Conservation (phyloP, 176 grass and related monocot genomes). For the Saccharum officinarum region DNA sequence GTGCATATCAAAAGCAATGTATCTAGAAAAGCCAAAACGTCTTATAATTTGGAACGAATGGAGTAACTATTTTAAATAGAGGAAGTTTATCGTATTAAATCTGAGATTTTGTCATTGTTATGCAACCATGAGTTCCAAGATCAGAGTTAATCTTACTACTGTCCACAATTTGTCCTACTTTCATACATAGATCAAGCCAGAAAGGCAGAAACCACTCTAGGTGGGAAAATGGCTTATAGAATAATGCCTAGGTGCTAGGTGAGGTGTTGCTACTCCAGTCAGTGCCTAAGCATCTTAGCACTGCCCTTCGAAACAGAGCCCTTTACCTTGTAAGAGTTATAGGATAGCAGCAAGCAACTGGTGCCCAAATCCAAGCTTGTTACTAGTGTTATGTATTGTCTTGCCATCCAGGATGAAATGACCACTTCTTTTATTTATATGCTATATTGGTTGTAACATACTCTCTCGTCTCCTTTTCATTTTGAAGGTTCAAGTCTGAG, state of each 20-base stretch:
- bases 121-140: neutral
- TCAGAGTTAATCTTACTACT: neutral
- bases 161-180: neutral
- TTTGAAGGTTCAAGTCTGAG: constrained; percentile 94
- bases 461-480: constrained; percentile 8
- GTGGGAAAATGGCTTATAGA: neutral
- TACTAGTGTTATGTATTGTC: constrained; percentile 4
- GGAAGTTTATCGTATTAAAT: neutral
- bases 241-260: neutral
- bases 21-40: no score
- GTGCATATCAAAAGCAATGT: no score
- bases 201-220: neutral
- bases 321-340: neutral
- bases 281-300: neutral
- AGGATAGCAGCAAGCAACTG: neutral
- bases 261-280: neutral
- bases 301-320: neutral
- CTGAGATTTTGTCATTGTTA: neutral
- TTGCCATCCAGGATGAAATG: neutral
- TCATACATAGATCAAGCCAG: neutral
- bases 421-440: neutral
- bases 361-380: neutral
- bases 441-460: neutral
- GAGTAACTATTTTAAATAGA: neutral
- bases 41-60: no score